Percentiles rank a stretch among this genome's conserved stretches.
phyloP scores from a whole-genome alignment of 352 stramenopile species.

The Pythium rhizo-oryzae region DNA sequence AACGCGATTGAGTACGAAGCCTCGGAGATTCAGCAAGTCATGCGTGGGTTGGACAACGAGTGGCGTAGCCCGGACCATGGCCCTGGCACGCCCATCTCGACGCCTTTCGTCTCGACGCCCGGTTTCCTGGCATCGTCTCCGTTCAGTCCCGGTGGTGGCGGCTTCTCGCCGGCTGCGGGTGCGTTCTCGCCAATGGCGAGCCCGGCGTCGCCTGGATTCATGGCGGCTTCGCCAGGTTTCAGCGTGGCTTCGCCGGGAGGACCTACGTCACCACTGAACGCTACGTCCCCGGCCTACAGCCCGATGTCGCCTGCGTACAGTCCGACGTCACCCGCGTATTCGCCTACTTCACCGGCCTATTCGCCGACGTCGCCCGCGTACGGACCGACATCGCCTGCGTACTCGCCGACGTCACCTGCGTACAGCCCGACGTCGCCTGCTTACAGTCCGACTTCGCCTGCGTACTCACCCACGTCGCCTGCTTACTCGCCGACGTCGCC shows the following conservation, averaged over 20 bases:
- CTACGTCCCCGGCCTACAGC: slow-evolving; percentile 88
- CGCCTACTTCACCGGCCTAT: slow-evolving; percentile 82
- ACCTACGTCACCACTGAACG: slow-evolving; percentile 68
- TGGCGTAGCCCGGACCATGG: slow-evolving; percentile 85
- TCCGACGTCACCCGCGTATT: slow-evolving; percentile 65
- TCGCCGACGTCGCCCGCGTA: slow-evolving; percentile 77
- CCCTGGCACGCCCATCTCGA: slow-evolving; percentile 82
- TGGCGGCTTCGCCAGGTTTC: slow-evolving; percentile 74
- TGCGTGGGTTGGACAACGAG: slow-evolving; percentile 92
- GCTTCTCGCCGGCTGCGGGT: slow-evolving; percentile 89
- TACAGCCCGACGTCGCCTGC: slow-evolving; percentile 38
- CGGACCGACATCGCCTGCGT: slow-evolving; percentile 65
- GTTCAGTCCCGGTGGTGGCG: slow-evolving; percentile 81
- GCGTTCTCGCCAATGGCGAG: slow-evolving; percentile 87
- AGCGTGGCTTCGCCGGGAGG: slow-evolving; percentile 76
- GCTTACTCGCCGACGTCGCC: slow-evolving; percentile 73
- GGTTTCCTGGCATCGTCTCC: slow-evolving; percentile 90
- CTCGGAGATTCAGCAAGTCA: slow-evolving; percentile 91
- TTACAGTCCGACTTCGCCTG: slow-evolving; percentile 47
- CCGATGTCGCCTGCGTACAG: slow-evolving; percentile 90
- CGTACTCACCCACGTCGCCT: slow-evolving; percentile 79
- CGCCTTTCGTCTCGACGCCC: slow-evolving; percentile 81
- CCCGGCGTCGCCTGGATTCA: slow-evolving; percentile 75
- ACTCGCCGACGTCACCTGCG: slow-evolving; percentile 45
- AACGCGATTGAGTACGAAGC: slow-evolving; percentile 98